Percentiles rank a stretch among this genome's conserved stretches.
These are phyloP conservation scores for Rhizoctonia solani DNA, from an alignment of 1,284 basidiomycete genomes.

Conservation along the genomic window DNA sequence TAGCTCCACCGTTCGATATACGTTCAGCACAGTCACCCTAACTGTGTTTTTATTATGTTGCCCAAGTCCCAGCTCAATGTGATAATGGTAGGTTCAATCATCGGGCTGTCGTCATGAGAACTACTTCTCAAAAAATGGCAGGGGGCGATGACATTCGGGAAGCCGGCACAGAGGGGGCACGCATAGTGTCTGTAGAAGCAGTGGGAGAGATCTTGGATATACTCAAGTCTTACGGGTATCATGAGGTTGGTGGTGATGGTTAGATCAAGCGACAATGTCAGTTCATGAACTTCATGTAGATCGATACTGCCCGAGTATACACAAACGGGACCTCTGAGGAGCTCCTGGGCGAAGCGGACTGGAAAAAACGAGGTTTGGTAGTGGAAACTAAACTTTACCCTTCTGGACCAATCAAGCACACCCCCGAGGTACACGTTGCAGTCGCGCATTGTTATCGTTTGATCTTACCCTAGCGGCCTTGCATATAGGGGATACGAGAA, in stretches of 20 bases:
- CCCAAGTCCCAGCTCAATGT: constrained; percentile 24
- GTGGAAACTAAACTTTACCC: constrained; percentile 54
- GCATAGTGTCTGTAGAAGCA: constrained; percentile 41
- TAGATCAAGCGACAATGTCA: neutral
- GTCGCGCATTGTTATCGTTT: constrained; percentile 45
- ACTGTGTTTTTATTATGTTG: neutral
- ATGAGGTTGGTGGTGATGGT: constrained; percentile 52
- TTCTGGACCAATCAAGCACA: constrained; percentile 53
- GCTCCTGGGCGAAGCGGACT: constrained; percentile 41
- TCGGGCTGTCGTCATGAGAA: neutral
- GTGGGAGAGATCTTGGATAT: constrained; percentile 55
- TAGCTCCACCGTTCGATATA: neutral
- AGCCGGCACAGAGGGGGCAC: constrained; percentile 44
- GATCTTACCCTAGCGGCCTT: constrained; percentile 20
- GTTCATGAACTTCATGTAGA: neutral
- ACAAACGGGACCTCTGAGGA: constrained; percentile 57
- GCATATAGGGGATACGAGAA: constrained; percentile 41
- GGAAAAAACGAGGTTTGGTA: constrained; percentile 38
- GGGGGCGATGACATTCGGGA: constrained; percentile 59
- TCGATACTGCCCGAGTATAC: constrained; percentile 48
- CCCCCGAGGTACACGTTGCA: constrained; percentile 48
- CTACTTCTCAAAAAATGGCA: neutral
- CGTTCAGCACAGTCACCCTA: too few relatives aligned
- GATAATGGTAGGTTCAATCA: constrained; percentile 11
- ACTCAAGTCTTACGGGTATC: constrained; percentile 52